These are phyloP conservation scores for Colletotrichum destructivum DNA, from an alignment of 2,329 filamentous ascomycete species.

Conservation along the genomic window DNA sequence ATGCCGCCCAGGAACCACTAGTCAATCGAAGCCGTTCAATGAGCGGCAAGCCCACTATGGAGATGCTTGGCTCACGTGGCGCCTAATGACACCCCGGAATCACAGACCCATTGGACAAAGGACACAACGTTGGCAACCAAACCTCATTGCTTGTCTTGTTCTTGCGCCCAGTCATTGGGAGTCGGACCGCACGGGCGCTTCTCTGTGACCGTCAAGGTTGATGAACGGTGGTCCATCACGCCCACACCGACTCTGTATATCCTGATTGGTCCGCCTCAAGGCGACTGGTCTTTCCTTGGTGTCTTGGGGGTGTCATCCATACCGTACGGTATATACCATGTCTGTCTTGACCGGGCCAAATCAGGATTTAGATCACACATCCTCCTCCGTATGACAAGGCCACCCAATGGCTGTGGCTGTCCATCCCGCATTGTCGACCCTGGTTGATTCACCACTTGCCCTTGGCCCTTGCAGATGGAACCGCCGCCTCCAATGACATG, in stretches of 20 bases:
- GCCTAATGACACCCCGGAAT: constrained; percentile 31
- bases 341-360: constrained; percentile 19
- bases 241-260: constrained; percentile 7
- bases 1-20: constrained; percentile 14
- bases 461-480: constrained; percentile 19
- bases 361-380: neutral
- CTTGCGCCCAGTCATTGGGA: neutral
- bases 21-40: constrained; percentile 26
- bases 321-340: neutral
- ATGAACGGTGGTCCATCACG: constrained; percentile 5
- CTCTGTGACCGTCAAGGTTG: constrained; percentile 6
- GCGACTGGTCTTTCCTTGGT: neutral
- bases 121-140: constrained; percentile 7
- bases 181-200: constrained; percentile 10
- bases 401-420: constrained; percentile 31
- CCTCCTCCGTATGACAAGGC: constrained; percentile 4
- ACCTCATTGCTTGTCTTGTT: constrained; percentile 9
- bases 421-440: constrained; percentile 19
- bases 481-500: constrained; percentile 6
- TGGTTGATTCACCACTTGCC: constrained; percentile 3
- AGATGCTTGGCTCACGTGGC: constrained; percentile 41
- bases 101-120: constrained; percentile 14
- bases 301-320: neutral
- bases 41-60: constrained; percentile 26
- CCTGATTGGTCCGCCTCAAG: constrained; percentile 14